These are phyloP conservation scores for Capsicum baccatum DNA, from an alignment of 257 asterid species.

Conservation along the genomic window DNA sequence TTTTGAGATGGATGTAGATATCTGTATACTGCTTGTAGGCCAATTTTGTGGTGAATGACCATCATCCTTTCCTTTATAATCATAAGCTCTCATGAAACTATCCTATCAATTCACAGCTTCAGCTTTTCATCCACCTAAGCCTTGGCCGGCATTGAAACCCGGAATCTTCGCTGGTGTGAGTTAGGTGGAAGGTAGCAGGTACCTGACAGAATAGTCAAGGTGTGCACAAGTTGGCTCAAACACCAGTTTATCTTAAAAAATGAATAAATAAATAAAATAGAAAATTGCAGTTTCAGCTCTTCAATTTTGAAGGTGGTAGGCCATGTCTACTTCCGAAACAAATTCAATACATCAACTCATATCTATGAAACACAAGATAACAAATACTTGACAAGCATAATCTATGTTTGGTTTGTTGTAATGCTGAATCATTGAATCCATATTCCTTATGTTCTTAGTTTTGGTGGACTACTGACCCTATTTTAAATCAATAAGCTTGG, in stretches of 20 bases:
- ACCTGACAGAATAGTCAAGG: background rate
- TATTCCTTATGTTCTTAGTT: background rate
- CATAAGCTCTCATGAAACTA: slow-evolving; percentile 12
- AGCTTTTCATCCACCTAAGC: background rate
- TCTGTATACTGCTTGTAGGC: background rate
- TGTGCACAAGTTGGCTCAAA: background rate
- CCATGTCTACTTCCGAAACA: background rate
- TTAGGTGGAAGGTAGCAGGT: background rate
- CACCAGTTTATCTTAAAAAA: background rate
- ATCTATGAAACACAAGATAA: background rate
- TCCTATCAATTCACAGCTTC: background rate
- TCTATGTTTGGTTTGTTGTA: slow-evolving; percentile 8
- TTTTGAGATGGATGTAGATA: background rate
- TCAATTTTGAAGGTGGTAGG: slow-evolving; percentile 14
- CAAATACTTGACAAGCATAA: background rate
- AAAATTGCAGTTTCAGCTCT: background rate
- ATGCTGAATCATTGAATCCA: slow-evolving; percentile 16
- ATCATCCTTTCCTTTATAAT: background rate
- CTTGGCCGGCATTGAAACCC: too few relatives aligned
- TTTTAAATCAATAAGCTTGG: slow-evolving; percentile 11
- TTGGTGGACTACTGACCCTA: background rate
- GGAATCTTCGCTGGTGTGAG: background rate
- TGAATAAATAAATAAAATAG: background rate
- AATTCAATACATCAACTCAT: background rate
- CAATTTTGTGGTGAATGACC: slow-evolving; percentile 18